A percentile compares a stretch with the other conserved stretches of the same genome.
These are phyloP conservation scores for Auriscalpium vulgare DNA, from an alignment of 768 basidiomycete genomes.

Conservation along the genomic window DNA sequence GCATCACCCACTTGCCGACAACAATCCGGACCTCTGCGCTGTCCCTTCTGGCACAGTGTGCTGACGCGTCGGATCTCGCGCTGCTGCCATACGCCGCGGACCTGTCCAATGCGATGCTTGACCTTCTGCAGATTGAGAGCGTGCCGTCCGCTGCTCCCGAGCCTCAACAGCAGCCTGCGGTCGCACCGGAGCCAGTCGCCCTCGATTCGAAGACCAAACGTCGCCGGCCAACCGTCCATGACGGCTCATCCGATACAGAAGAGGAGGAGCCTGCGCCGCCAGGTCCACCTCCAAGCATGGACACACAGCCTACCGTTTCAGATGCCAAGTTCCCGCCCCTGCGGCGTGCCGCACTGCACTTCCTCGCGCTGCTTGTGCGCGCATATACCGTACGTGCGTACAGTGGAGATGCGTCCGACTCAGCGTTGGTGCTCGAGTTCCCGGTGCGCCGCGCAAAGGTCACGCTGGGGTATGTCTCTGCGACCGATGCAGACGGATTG, in stretches of 20 bases:
- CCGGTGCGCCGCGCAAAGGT: constrained; percentile 5
- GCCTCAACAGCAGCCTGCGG: not conserved
- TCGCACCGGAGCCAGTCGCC: not conserved
- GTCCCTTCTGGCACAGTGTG: constrained; percentile 67
- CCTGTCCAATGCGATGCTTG: constrained; percentile 61
- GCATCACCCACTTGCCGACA: constrained; percentile 55
- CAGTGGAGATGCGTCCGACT: constrained; percentile 19
- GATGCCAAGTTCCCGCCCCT: constrained; percentile 70
- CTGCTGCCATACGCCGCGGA: constrained; percentile 56
- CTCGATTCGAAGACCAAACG: not conserved
- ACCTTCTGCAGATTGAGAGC: constrained; percentile 65
- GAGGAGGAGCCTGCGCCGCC: constrained; percentile 16
- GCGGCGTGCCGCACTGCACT: constrained; percentile 80
- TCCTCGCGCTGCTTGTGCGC: constrained; percentile 64
- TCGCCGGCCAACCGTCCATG: not conserved
- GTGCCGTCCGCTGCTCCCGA: constrained; percentile 21
- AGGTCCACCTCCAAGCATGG: constrained; percentile 29
- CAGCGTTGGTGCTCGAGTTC: constrained; percentile 1
- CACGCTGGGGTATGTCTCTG: constrained; percentile 13
- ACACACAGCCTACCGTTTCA: constrained; percentile 48
- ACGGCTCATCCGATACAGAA: not conserved
- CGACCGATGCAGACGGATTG: constrained; percentile 9
- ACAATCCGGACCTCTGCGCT: constrained; percentile 62
- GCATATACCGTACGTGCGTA: constrained; percentile 46
- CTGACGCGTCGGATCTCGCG: constrained; percentile 54